These are phyloP conservation scores for Exophiala aquamarina DNA, from an alignment of 2,329 filamentous ascomycete genomes.

Conservation along the genomic window DNA sequence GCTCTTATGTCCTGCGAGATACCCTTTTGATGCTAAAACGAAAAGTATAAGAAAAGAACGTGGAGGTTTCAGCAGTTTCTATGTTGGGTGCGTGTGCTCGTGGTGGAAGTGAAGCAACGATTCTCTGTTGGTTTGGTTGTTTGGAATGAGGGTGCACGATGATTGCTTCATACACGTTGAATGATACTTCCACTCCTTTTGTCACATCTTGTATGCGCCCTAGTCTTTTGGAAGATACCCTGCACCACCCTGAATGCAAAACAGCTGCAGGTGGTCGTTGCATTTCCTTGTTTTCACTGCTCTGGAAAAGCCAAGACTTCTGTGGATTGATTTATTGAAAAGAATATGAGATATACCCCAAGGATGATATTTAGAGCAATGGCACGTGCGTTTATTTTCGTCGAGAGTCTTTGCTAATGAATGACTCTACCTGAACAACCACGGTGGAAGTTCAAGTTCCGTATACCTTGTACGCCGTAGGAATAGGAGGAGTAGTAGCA, in stretches of 20 bases:
- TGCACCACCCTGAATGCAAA: constrained; percentile 6
- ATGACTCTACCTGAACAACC: too few relatives aligned
- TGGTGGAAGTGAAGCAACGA: constrained; percentile 12
- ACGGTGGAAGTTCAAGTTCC: too few relatives aligned
- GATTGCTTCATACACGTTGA: constrained; percentile 5
- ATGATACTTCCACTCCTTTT: constrained; percentile 16
- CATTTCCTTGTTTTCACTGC: constrained; percentile 7
- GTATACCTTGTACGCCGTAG: too few relatives aligned
- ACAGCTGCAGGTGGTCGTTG: constrained; percentile 9
- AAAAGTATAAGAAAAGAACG: constrained; percentile 15
- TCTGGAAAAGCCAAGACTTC: constrained; percentile 8
- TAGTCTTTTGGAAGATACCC: constrained; percentile 20
- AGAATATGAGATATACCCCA: constrained; percentile 23
- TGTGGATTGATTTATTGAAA: constrained; percentile 11
- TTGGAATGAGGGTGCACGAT: neutral
- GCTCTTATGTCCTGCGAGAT: constrained; percentile 29
- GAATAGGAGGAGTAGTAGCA: too few relatives aligned
- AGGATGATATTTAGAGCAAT: constrained; percentile 21
- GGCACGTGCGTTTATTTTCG: neutral
- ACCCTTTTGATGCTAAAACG: constrained; percentile 27
- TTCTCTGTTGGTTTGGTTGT: constrained; percentile 1
- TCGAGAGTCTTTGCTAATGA: too few relatives aligned
- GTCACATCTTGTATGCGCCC: constrained; percentile 1
- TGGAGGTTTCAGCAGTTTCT: constrained; percentile 2
- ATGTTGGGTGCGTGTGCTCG: constrained; percentile 15